Conservation (phyloP, 352 stramenopile species). For the Globisporangium echinulatum region DNA sequence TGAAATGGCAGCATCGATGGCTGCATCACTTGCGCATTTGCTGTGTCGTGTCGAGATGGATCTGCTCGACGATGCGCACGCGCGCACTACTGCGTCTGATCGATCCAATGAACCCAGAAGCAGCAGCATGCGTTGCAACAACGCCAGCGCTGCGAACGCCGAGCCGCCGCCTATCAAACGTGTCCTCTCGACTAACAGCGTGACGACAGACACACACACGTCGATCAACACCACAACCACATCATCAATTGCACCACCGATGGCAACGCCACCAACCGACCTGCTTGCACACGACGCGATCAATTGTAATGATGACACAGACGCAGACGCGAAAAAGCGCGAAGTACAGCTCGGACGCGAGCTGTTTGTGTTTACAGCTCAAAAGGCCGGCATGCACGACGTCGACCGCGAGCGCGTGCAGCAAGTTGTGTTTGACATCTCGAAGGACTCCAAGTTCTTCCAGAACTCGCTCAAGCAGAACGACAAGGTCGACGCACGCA, state of each 20-base stretch:
- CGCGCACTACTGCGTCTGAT: not conserved
- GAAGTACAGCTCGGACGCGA: conserved; percentile 15
- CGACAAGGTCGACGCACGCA: conserved; percentile 79
- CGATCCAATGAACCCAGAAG: not conserved
- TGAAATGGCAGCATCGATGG: too few relatives aligned
- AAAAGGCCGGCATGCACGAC: conserved; percentile 85
- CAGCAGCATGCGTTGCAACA: not conserved
- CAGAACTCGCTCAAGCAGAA: conserved; percentile 89
- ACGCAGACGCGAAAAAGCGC: not conserved
- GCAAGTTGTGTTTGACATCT: conserved; percentile 92
- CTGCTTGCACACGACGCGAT: not conserved
- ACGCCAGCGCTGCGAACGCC: too few relatives aligned
- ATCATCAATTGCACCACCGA: not conserved
- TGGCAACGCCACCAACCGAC: not conserved
- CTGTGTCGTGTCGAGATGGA: not conserved
- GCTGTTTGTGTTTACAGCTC: conserved; percentile 80
- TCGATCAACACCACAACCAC: too few relatives aligned
- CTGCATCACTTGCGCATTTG: not conserved
- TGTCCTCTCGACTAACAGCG: not conserved
- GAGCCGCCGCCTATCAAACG: too few relatives aligned
- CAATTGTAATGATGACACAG: not conserved
- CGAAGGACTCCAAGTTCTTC: conserved; percentile 91
- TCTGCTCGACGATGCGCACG: not conserved
- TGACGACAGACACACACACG: not conserved
- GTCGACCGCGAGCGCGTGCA: conserved; percentile 89